Percentiles rank a stretch among this genome's conserved stretches.
These are phyloP conservation scores for Fusarium virguliforme DNA, from an alignment of 2,329 filamentous ascomycete genomes.

Conservation along the genomic window DNA sequence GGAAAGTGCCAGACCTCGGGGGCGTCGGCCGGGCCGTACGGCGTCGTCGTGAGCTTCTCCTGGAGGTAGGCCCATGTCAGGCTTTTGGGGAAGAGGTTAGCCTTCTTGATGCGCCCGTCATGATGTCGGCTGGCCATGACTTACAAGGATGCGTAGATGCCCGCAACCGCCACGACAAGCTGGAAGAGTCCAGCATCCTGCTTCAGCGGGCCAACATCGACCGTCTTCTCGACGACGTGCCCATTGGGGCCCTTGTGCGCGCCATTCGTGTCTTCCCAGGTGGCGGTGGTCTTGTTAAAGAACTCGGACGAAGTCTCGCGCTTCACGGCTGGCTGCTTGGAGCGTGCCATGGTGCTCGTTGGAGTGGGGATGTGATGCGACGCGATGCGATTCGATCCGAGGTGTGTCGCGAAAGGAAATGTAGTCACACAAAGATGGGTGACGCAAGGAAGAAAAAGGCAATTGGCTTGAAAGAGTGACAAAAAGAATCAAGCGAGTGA, in stretches of 20 bases:
- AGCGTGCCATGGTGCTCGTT: conserved; percentile 73
- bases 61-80: conserved; percentile 97
- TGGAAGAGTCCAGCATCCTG: conserved; percentile 78
- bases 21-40: conserved; percentile 76
- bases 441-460: not conserved
- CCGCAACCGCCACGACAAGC: conserved; percentile 88
- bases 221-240: conserved; percentile 48
- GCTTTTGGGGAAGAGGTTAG: conserved; percentile 61
- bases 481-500: conserved; percentile 30
- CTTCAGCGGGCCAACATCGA: conserved; percentile 53
- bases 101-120: not conserved
- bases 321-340: conserved; percentile 78
- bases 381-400: no score
- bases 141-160: conserved; percentile 98
- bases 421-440: not conserved
- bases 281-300: conserved; percentile 65
- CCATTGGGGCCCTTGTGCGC: conserved; percentile 49
- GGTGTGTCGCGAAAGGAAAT: conserved; percentile 2
- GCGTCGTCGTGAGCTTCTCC: conserved; percentile 96
- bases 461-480: conserved; percentile 29
- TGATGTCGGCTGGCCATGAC: conserved; percentile 49
- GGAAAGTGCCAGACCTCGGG: conserved; percentile 92
- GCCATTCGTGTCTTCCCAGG: conserved; percentile 55
- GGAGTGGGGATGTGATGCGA: not conserved
- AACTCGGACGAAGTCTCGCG: conserved; percentile 79